Percentiles rank a stretch among this genome's conserved stretches.
Conservation (phyloP, 2,329 filamentous ascomycete genomes). For the Fusarium tuaranense region DNA sequence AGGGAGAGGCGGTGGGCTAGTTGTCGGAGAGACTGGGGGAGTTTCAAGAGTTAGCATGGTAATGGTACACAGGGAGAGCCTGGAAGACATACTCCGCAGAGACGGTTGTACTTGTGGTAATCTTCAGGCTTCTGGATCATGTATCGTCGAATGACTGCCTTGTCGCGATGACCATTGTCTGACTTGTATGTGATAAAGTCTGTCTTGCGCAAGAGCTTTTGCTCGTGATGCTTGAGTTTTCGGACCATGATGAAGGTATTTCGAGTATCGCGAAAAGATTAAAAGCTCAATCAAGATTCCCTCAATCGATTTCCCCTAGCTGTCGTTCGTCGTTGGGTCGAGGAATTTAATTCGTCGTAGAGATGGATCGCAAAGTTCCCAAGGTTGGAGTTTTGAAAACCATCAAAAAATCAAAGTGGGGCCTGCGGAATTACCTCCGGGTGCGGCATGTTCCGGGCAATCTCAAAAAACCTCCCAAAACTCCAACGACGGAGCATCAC, state of each 20-base stretch:
- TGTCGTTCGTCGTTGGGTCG: not conserved
- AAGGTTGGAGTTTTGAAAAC: constrained; percentile 35
- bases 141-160: constrained; percentile 84
- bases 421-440: constrained; percentile 41
- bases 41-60: constrained; percentile 10
- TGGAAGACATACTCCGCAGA: constrained; percentile 72
- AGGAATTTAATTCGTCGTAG: constrained; percentile 2
- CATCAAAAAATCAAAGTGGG: constrained; percentile 42
- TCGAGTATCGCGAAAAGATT: not conserved
- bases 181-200: constrained; percentile 96
- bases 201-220: constrained; percentile 91
- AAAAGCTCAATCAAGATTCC: not conserved
- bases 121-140: constrained; percentile 91
- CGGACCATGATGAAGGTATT: constrained; percentile 79
- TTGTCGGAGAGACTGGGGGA: constrained; percentile 78
- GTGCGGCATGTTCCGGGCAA: constrained; percentile 30
- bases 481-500: constrained; percentile 35
- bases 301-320: not conserved
- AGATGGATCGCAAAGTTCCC: constrained; percentile 5
- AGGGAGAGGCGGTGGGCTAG: constrained; percentile 89
- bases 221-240: constrained; percentile 96
- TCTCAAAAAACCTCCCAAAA: constrained; percentile 44
- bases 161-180: constrained; percentile 87
- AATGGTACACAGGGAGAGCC: constrained; percentile 33
- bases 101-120: constrained; percentile 75